phyloP scores from a whole-genome alignment of 1,284 basidiomycete genomes.

The Pseudozyma thailandica region DNA sequence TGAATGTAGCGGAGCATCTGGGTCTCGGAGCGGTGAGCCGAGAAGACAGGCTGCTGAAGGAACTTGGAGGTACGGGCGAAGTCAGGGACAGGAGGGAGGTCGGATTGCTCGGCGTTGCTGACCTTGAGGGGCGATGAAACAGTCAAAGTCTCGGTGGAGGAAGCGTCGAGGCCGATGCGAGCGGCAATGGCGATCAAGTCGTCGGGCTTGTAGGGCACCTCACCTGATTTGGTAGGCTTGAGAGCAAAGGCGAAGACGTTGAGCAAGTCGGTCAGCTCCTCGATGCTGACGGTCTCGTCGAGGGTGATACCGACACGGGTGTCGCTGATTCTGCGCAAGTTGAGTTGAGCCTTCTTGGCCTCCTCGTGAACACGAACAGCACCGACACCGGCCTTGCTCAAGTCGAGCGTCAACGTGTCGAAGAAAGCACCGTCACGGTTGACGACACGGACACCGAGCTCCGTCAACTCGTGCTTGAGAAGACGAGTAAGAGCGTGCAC shows the following conservation, averaged over 20 bases:
- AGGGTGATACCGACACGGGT: constrained; percentile 86
- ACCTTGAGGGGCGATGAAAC: constrained; percentile 43
- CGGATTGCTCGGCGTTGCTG: constrained; percentile 24
- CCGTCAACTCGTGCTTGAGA: constrained; percentile 77
- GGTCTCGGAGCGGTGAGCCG: constrained; percentile 92
- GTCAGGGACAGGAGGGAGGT: constrained; percentile 62
- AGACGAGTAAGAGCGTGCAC: constrained; percentile 89
- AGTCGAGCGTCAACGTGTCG: constrained; percentile 91
- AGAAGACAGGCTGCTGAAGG: constrained; percentile 87
- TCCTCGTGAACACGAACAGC: constrained; percentile 78
- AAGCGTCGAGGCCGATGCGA: constrained; percentile 49
- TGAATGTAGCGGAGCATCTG: constrained; percentile 93
- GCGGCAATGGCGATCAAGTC: constrained; percentile 52
- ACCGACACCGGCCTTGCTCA: constrained; percentile 74
- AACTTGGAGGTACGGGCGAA: constrained; percentile 80
- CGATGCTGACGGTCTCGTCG: constrained; percentile 83
- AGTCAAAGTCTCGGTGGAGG: constrained; percentile 48
- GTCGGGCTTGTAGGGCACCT: constrained; percentile 58
- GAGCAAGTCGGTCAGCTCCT: constrained; percentile 76
- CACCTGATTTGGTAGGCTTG: constrained; percentile 67
- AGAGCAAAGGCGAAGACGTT: constrained; percentile 78
- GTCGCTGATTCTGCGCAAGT: constrained; percentile 83
- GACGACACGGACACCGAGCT: constrained; percentile 76
- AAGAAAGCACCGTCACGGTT: constrained; percentile 78
- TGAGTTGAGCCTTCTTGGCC: constrained; percentile 79